Percentiles rank a stretch among this genome's conserved stretches.
Evolutionary conservation across 1,139 yeast genomes (phyloP).

Genomic region (Magnusiomyces fungicola): DNA sequence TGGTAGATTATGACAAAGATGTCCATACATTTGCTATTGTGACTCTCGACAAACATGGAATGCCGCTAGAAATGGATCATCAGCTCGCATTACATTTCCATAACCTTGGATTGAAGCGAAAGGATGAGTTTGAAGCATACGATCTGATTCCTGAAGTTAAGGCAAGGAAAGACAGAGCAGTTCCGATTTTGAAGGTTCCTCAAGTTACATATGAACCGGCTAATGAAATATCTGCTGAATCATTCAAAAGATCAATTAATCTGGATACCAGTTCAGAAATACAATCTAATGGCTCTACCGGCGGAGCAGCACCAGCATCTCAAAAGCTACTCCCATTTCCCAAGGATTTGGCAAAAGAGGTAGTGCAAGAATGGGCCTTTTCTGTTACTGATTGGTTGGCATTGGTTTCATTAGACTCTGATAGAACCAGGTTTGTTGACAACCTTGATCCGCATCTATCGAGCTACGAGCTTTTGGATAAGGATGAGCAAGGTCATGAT

Average conservation of each 20-base stretch:
- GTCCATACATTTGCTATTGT: conserved; percentile 2
- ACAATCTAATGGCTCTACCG: too few species aligned
- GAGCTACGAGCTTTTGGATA: conserved; percentile 21
- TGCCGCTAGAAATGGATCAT: conserved; percentile 3
- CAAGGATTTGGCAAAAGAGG: conserved; percentile 14
- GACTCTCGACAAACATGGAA: not conserved
- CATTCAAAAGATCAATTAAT: too few species aligned
- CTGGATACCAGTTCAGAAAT: too few species aligned
- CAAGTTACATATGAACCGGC: not conserved
- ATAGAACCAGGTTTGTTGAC: conserved; percentile 9
- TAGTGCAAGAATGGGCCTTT: conserved; percentile 27
- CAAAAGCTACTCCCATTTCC: not conserved
- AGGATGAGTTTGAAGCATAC: not conserved
- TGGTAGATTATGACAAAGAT: conserved; percentile 2
- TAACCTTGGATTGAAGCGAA: not conserved
- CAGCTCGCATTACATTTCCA: not conserved
- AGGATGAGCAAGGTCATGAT: conserved; percentile 9
- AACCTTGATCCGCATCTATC: conserved; percentile 24
- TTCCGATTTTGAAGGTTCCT: not conserved
- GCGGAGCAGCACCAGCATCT: too few species aligned
- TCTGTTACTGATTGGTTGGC: conserved; percentile 30
- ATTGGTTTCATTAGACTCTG: conserved; percentile 23
- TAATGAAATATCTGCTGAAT: too few species aligned
- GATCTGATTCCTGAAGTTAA: not conserved
- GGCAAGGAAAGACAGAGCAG: not conserved